These are phyloP conservation scores for Clavispora vitiphila DNA, from an alignment of 805 yeast genomes.

Conservation along the genomic window DNA sequence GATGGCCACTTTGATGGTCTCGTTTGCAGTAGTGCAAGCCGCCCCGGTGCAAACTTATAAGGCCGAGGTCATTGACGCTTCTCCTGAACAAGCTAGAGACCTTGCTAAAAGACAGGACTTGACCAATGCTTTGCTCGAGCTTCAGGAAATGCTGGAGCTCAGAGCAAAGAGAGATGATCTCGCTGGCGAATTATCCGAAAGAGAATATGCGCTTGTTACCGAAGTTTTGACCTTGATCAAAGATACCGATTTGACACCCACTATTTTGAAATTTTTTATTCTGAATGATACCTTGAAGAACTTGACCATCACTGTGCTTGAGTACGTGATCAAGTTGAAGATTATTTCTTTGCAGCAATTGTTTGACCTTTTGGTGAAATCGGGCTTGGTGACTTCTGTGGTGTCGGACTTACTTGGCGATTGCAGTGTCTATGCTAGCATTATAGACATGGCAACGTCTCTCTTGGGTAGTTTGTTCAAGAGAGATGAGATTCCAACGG, in stretches of 20 bases:
- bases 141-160: conserved; percentile 16
- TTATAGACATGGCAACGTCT: conserved; percentile 28
- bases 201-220: conserved; percentile 39
- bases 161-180: conserved; percentile 27
- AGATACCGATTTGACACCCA: conserved; percentile 33
- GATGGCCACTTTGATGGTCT: conserved; percentile 24
- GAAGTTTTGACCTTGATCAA: conserved; percentile 33
- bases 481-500: too few relatives aligned
- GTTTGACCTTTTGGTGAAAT: conserved; percentile 32
- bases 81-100: not conserved
- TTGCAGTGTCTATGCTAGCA: conserved; percentile 32
- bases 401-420: conserved; percentile 33
- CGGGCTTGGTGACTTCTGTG: conserved; percentile 30
- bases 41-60: conserved; percentile 26
- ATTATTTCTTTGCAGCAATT: conserved; percentile 27
- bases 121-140: conserved; percentile 20
- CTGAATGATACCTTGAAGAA: conserved; percentile 21
- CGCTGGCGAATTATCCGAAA: conserved; percentile 22
- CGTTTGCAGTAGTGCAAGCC: conserved; percentile 24
- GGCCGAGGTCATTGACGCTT: not conserved
- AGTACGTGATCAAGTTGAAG: conserved; percentile 27
- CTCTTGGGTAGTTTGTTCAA: conserved; percentile 21
- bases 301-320: conserved; percentile 17
- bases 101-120: conserved; percentile 14
- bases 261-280: conserved; percentile 29